A percentile compares a stretch with the other conserved stretches of the same genome.
These are phyloP conservation scores for Botrytis cinerea DNA, from an alignment of 2,329 filamentous ascomycete genomes.

Conservation along the genomic window DNA sequence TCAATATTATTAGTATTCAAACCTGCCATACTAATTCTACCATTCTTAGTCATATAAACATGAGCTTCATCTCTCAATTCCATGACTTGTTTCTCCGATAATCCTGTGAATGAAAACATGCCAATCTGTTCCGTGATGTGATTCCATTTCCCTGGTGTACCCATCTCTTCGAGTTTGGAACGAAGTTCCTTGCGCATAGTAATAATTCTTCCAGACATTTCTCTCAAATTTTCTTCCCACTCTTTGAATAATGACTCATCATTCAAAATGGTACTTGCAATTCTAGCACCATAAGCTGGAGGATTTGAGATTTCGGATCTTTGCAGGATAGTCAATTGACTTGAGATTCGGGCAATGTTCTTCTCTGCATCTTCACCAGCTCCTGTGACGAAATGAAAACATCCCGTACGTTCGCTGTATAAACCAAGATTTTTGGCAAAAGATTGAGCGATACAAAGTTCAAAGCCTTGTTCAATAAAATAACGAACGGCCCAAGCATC, in stretches of 20 bases:
- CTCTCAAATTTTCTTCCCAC: constrained; percentile 85
- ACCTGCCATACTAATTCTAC: constrained; percentile 97
- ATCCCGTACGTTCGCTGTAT: constrained; percentile 93
- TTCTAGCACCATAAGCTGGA: constrained; percentile 88
- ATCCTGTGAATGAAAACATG: constrained; percentile 95
- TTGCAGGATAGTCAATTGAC: constrained; percentile 90
- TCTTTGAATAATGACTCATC: constrained; percentile 78
- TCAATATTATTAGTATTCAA: constrained; percentile 89
- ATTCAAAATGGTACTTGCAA: constrained; percentile 83
- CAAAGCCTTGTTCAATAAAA: constrained; percentile 90
- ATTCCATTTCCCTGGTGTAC: constrained; percentile 89
- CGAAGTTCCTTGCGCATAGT: constrained; percentile 82
- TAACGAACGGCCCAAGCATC: constrained; percentile 93
- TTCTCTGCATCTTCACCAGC: constrained; percentile 67
- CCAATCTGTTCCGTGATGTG: constrained; percentile 99
- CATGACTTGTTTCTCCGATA: constrained; percentile 71
- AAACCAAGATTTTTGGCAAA: constrained; percentile 99
- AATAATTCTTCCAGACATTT: constrained; percentile 95
- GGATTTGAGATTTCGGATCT: constrained; percentile 97
- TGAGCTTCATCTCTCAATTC: constrained; percentile 71
- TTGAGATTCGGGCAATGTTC: constrained; percentile 66
- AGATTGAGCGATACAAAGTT: constrained; percentile 84
- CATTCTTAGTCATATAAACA: constrained; percentile 96
- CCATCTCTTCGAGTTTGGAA: constrained; percentile 76
- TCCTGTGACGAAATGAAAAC: constrained; percentile 88